phyloP scores from a whole-genome alignment of 1,284 basidiomycete species.

The Irpex sp. region DNA sequence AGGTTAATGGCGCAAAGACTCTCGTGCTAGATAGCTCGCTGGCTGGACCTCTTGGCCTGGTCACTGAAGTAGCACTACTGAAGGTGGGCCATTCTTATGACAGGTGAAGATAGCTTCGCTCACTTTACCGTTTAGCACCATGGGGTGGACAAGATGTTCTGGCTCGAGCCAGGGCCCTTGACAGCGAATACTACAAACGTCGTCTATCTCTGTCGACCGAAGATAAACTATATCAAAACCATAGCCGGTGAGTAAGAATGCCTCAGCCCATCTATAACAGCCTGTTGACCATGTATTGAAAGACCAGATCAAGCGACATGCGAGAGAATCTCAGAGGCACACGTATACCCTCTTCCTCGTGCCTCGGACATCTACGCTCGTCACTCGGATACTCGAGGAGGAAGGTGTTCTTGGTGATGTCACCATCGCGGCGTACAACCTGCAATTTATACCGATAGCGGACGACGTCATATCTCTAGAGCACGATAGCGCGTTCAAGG shows the following conservation, averaged over 20 bases:
- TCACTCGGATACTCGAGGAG: conserved; percentile 81
- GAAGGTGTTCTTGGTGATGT: conserved; percentile 92
- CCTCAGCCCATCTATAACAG: background rate
- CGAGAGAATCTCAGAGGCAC: conserved; percentile 66
- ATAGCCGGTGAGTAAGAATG: conserved; percentile 73
- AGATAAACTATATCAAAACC: conserved; percentile 82
- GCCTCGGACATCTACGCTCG: conserved; percentile 85
- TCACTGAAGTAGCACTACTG: conserved; percentile 88
- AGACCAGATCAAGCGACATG: conserved; percentile 88
- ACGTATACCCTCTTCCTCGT: conserved; percentile 89
- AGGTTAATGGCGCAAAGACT: conserved; percentile 95
- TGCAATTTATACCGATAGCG: conserved; percentile 92
- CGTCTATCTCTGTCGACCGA: conserved; percentile 91
- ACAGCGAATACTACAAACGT: conserved; percentile 85
- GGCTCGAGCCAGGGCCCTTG: conserved; percentile 89
- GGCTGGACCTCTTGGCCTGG: conserved; percentile 89
- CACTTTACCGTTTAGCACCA: conserved; percentile 64
- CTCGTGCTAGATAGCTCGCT: conserved; percentile 88
- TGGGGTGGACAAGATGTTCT: conserved; percentile 99
- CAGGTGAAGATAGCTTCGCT: background rate
- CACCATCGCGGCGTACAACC: conserved; percentile 80
- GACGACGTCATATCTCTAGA: conserved; percentile 90
- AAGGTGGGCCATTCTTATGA: conserved; percentile 57
- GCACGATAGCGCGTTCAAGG: conserved; percentile 78
- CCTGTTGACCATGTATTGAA: conserved; percentile 14